These are phyloP conservation scores for Chlorophyllum brunneum DNA, from an alignment of 768 basidiomycete species.

Conservation along the genomic window DNA sequence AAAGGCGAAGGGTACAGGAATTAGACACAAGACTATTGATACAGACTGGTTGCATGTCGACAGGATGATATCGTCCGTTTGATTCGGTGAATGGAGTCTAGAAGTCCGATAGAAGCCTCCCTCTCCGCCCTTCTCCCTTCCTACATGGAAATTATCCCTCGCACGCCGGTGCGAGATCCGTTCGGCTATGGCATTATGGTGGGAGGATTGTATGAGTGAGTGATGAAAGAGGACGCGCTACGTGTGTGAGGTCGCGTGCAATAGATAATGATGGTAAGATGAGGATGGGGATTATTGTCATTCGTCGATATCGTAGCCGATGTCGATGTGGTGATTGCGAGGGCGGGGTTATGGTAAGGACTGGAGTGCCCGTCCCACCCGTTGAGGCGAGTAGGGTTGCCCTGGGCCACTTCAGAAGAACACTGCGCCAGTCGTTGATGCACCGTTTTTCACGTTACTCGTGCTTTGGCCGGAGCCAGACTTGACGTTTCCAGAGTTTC, in stretches of 20 bases:
- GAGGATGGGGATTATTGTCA: not conserved
- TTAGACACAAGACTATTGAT: constrained; percentile 19
- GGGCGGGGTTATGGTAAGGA: not conserved
- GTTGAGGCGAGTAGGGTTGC: not conserved
- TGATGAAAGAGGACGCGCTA: constrained; percentile 9
- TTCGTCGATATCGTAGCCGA: not conserved
- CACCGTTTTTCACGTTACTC: constrained; percentile 45
- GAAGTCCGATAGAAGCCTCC: constrained; percentile 18
- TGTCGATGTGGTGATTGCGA: not conserved
- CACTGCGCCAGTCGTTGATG: constrained; percentile 48
- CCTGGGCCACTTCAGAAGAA: constrained; percentile 45
- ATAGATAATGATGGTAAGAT: not conserved
- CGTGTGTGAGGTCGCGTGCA: constrained; percentile 2
- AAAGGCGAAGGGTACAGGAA: not conserved
- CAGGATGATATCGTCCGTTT: constrained; percentile 20
- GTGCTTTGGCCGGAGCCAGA: constrained; percentile 25
- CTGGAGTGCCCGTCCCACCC: not conserved
- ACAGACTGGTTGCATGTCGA: constrained; percentile 16
- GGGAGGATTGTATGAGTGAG: constrained; percentile 9
- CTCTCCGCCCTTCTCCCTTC: constrained; percentile 3
- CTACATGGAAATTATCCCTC: not conserved
- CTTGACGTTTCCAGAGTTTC: constrained; percentile 35
- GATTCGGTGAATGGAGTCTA: constrained; percentile 26
- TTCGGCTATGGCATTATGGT: constrained; percentile 12
- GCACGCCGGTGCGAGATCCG: constrained; percentile 1